Evolutionary conservation across 1,284 basidiomycete genomes (phyloP).

Genomic region (Sporisorium graminicola): DNA sequence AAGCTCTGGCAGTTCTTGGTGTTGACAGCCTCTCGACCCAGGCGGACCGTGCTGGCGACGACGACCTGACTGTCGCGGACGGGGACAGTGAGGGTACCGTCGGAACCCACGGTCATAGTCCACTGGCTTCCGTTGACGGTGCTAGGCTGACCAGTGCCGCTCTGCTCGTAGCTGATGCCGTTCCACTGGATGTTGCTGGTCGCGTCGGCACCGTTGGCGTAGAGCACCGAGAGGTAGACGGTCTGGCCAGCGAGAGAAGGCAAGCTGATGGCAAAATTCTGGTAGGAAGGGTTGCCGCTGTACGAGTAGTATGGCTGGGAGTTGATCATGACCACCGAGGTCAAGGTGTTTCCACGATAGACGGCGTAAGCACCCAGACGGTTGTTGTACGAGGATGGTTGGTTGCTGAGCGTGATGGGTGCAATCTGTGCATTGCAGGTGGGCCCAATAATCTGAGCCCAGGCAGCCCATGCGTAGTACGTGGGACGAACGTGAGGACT

Average conservation of each 20-base stretch:
- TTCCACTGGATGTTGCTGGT: slow-evolving; percentile 55
- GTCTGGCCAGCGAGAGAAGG: slow-evolving; percentile 48
- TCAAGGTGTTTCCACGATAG: slow-evolving; percentile 39
- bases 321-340: slow-evolving; percentile 56
- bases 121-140: slow-evolving; percentile 29
- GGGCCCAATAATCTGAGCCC: slow-evolving; percentile 56
- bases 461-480: slow-evolving; percentile 61
- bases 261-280: slow-evolving; percentile 42
- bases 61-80: slow-evolving; percentile 57
- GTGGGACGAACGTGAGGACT: slow-evolving; percentile 51
- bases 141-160: slow-evolving; percentile 33
- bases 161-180: slow-evolving; percentile 55
- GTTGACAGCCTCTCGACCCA: slow-evolving; percentile 42
- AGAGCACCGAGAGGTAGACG: slow-evolving; percentile 48
- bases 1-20: slow-evolving; percentile 28
- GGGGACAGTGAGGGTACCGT: slow-evolving; percentile 46
- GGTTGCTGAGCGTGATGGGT: slow-evolving; percentile 31
- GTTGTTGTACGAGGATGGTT: slow-evolving; percentile 40
- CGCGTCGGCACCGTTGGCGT: slow-evolving; percentile 48
- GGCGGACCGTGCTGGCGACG: slow-evolving; percentile 39
- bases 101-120: slow-evolving; percentile 42
- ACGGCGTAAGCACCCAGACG: slow-evolving; percentile 46
- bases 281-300: slow-evolving; percentile 22
- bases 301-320: slow-evolving; percentile 37
- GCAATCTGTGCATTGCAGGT: slow-evolving; percentile 49